These are phyloP conservation scores for Aspergillus wentii DNA, from an alignment of 495 filamentous ascomycete species.

Conservation along the genomic window DNA sequence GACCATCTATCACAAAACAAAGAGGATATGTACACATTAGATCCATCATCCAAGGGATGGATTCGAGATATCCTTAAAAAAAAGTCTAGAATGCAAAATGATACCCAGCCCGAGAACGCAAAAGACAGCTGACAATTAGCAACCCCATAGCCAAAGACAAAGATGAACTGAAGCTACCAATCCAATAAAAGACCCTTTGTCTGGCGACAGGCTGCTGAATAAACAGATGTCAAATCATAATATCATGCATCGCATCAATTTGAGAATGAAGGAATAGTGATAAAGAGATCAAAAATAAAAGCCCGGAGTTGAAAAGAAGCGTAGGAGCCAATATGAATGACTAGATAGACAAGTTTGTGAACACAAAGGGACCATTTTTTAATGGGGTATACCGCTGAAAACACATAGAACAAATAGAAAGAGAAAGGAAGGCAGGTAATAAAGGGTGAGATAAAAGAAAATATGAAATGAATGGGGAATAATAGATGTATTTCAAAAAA, in stretches of 20 bases:
- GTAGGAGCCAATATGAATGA: slow-evolving; percentile 1
- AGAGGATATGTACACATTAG: too few species aligned
- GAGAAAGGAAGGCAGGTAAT: not conserved
- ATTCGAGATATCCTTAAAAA: too few species aligned
- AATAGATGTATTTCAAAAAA: not conserved
- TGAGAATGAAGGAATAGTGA: too few species aligned
- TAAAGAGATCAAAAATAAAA: not conserved
- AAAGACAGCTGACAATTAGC: too few species aligned
- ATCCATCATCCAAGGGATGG: too few species aligned
- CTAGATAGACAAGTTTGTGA: slow-evolving; percentile 2
- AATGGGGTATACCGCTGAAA: slow-evolving; percentile 26
- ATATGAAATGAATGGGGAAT: not conserved
- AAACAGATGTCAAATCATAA: slow-evolving; percentile 9
- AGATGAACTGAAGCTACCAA: slow-evolving; percentile 1
- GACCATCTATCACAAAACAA: too few species aligned
- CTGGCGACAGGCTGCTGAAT: too few species aligned
- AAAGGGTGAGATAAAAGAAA: not conserved
- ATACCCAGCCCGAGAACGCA: too few species aligned
- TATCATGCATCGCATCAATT: slow-evolving; percentile 11
- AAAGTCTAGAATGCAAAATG: too few species aligned
- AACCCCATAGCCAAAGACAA: too few species aligned
- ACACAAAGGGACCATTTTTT: slow-evolving; percentile 18
- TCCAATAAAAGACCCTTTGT: slow-evolving; percentile 1
- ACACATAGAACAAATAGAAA: slow-evolving; percentile 7
- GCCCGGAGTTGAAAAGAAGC: not conserved